Conservation (phyloP, 2,329 filamentous ascomycete genomes). For the Pseudopyrenochaeta lycopersici region DNA sequence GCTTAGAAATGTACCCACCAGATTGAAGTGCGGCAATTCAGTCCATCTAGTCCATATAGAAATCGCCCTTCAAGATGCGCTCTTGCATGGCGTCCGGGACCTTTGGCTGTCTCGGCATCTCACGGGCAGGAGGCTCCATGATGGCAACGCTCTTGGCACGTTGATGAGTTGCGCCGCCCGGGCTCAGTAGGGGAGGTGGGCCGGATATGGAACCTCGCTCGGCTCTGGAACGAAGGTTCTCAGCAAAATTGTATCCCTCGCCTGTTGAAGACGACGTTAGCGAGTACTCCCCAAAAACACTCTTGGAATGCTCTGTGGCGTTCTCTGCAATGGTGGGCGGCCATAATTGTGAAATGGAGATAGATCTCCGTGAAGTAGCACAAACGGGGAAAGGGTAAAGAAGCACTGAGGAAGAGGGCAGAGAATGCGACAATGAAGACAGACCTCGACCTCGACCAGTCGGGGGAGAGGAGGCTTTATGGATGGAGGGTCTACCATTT, state of each 20-base stretch:
- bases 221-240: conserved; percentile 90
- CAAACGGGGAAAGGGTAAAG: conserved; percentile 32
- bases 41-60: conserved; percentile 84
- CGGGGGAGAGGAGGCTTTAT: conserved; percentile 60
- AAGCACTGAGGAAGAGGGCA: conserved; percentile 35
- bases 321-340: conserved; percentile 41
- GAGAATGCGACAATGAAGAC: conserved; percentile 57
- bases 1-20: conserved; percentile 24
- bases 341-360: conserved; percentile 36
- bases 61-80: conserved; percentile 95
- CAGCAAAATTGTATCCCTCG: conserved; percentile 97
- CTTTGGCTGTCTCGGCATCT: conserved; percentile 66
- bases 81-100: conserved; percentile 92
- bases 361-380: conserved; percentile 29
- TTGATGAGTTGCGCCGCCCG: conserved; percentile 58
- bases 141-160: conserved; percentile 74
- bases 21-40: conserved; percentile 21
- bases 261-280: conserved; percentile 74
- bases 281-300: conserved; percentile 60
- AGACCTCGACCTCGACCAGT: conserved; percentile 66
- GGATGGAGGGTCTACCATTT: conserved; percentile 67
- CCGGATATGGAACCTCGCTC: conserved; percentile 74
- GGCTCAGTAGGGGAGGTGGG: conserved; percentile 27
- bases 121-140: conserved; percentile 65
- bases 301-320: conserved; percentile 41